Evolutionary conservation across 192 early-diverging fungal species (phyloP), one percentile per base, ranked within the genome.

Genomic region (Physocladia obscura): DNA sequence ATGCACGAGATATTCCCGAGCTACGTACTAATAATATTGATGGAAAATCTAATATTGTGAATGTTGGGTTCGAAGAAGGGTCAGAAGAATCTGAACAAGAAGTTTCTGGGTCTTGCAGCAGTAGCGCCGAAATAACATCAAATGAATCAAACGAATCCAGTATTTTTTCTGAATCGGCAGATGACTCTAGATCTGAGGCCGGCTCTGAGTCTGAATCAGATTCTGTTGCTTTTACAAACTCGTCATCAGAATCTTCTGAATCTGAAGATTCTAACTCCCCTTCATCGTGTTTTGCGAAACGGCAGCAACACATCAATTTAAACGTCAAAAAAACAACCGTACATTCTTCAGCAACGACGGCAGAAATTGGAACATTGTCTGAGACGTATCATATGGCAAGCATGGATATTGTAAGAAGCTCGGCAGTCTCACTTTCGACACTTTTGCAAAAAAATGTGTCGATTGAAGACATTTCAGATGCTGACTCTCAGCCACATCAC

Each of bases 371-470:
- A n/a, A 13, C 40, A 44, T 8, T 13, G n/a, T 44, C 40, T 13
- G n/a, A 44, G 40, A 44, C 8, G n/a, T 13, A n/a, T 44, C 40
- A 44, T 13, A 44, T 13, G 40, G 11, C 8, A 32, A 52, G 27
- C 26, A 17, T 65, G 48, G 49, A 65, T 52, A 26, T 65, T 44
- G 63, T 8, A 21, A 65, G 27, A 35, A 8, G 6, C 13, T 17
- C 21, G 31, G n/a, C 65, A 5, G 50, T 54, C 11, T 56, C 65
- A 17, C 26, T 68, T 11, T 56, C 50, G 8, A 36, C 65, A 27
- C 6, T 57, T 1, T 5, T 68, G 19, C 27, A 31, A 57, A 37
- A 34, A 6, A 17, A 17, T 19, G 11, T 17, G 19, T n/a, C 49
- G 13, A 31, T 52, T 37, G 63, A 48, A 52, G 36, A 34, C 32